Evolutionary conservation across 371 early-diverging fungal genomes (phyloP).

Genomic region (Mortierella sp.): DNA sequence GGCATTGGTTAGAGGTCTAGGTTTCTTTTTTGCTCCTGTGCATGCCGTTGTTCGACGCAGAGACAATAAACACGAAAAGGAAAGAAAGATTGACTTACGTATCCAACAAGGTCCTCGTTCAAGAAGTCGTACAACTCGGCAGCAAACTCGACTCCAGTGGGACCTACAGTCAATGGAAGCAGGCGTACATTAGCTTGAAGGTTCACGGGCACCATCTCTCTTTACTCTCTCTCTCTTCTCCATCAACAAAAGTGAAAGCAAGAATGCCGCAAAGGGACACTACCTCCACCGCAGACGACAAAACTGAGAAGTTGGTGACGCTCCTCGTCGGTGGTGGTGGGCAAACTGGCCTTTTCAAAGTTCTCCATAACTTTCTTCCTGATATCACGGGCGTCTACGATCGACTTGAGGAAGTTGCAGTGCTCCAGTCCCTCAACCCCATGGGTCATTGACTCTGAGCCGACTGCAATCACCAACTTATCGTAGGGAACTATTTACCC

Average conservation of each 20-base stretch:
- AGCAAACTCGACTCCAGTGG: constrained; percentile 86
- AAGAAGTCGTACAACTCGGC: constrained; percentile 90
- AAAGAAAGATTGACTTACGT: constrained; percentile 59
- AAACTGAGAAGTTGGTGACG: constrained; percentile 86
- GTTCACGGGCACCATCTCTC: neutral
- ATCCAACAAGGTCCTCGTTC: constrained; percentile 82
- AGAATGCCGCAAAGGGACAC: neutral
- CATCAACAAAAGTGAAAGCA: neutral
- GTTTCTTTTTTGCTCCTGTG: neutral
- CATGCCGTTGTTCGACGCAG: neutral
- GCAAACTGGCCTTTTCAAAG: constrained; percentile 89
- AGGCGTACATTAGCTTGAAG: neutral
- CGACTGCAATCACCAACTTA: constrained; percentile 87
- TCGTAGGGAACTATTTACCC: constrained; percentile 71
- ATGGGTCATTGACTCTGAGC: constrained; percentile 85
- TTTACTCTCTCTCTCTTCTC: neutral
- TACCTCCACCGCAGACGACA: constrained; percentile 90
- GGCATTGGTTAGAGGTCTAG: neutral
- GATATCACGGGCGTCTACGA: constrained; percentile 80
- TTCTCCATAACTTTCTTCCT: constrained; percentile 77
- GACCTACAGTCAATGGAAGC: constrained; percentile 62
- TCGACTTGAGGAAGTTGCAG: constrained; percentile 77
- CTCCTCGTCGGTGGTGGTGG: constrained; percentile 81
- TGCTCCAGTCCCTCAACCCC: constrained; percentile 86
- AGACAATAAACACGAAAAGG: neutral